Percentiles rank a stretch among this genome's conserved stretches.
phyloP scores from a whole-genome alignment of 345 rosid genomes.

The Gossypium ekmanianum region DNA sequence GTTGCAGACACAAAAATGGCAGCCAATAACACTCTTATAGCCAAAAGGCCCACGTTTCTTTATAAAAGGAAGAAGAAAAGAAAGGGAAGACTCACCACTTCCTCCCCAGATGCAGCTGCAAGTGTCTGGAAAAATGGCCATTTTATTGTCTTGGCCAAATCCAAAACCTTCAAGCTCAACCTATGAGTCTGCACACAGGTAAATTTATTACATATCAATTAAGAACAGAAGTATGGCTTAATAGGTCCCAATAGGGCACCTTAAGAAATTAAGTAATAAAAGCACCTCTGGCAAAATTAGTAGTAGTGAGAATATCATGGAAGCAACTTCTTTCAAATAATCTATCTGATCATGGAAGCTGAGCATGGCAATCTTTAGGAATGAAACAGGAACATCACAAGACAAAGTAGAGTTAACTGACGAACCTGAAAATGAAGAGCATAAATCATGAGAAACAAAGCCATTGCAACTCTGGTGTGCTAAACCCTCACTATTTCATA shows the following conservation, averaged over 20 bases:
- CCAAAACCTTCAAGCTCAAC: slow-evolving; percentile 55
- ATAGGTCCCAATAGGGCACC: background rate
- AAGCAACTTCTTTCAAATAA: slow-evolving; percentile 50
- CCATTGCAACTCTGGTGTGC: background rate
- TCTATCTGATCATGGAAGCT: slow-evolving; percentile 39
- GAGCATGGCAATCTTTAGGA: slow-evolving; percentile 51
- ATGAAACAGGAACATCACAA: slow-evolving; percentile 51
- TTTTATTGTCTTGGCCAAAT: slow-evolving; percentile 50
- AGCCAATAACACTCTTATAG: too few relatives aligned
- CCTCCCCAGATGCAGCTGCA: slow-evolving; percentile 35
- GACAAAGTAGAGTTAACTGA: slow-evolving; percentile 41
- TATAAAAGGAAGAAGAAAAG: slow-evolving; percentile 14
- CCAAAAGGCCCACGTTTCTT: background rate
- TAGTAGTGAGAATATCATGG: slow-evolving; percentile 72
- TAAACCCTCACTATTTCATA: background rate
- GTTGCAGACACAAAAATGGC: too few relatives aligned
- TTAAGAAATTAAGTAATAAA: slow-evolving; percentile 6
- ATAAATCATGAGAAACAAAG: slow-evolving; percentile 7
- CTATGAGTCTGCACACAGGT: slow-evolving; percentile 54
- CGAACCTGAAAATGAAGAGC: slow-evolving; percentile 45
- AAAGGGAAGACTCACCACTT: slow-evolving; percentile 37
- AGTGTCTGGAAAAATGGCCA: slow-evolving; percentile 68
- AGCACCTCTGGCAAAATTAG: slow-evolving; percentile 67
- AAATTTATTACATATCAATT: slow-evolving; percentile 6
- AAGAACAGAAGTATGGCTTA: slow-evolving; percentile 4